These are phyloP conservation scores for Kitagawia praeruptora DNA, from an alignment of 129 eudicot genomes.

Conservation along the genomic window DNA sequence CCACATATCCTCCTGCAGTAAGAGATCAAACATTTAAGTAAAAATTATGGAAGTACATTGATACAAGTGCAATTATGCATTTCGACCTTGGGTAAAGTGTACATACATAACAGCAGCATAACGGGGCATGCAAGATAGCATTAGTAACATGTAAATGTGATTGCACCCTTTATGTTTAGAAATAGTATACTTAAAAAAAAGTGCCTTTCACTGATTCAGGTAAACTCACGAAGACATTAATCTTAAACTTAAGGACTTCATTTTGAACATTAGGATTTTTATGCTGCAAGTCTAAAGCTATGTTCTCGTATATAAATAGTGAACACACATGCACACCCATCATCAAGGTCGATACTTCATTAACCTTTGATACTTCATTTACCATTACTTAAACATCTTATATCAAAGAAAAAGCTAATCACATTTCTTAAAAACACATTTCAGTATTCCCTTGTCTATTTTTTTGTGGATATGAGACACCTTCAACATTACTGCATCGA, in stretches of 20 bases:
- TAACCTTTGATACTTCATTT: not conserved
- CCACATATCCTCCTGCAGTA: conserved; percentile 5
- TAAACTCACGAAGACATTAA: not conserved
- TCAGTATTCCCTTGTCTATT: not conserved
- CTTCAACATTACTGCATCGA: not conserved
- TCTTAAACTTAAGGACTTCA: not conserved
- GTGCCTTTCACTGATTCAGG: not conserved
- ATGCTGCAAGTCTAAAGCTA: not conserved
- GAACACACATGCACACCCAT: not conserved
- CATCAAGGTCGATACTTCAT: not conserved
- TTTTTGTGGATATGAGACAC: too few species aligned
- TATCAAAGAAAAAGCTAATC: not conserved
- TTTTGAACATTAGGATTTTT: not conserved
- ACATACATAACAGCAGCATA: not conserved
- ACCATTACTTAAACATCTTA: not conserved
- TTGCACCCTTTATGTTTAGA: not conserved
- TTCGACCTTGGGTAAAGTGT: not conserved
- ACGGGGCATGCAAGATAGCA: not conserved
- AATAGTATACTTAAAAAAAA: not conserved
- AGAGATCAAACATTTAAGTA: not conserved
- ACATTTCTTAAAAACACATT: not conserved
- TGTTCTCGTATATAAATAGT: not conserved
- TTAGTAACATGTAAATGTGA: not conserved
- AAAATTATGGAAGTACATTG: not conserved
- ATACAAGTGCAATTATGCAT: not conserved